phyloP scores from a whole-genome alignment of 192 early-diverging fungal species.

The Backusella luteola region DNA sequence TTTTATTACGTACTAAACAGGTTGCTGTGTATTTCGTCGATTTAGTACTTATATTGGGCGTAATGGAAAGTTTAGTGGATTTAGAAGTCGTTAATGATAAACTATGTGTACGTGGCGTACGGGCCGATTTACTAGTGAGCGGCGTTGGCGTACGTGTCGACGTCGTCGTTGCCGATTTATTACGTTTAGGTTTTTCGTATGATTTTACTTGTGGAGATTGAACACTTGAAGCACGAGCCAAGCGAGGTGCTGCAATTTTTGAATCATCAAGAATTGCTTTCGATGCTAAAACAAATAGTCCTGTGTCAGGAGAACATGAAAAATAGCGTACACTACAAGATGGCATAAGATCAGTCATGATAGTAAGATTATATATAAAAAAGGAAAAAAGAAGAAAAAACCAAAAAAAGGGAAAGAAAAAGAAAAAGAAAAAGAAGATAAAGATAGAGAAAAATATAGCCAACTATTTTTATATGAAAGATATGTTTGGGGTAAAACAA shows the following conservation, averaged over 20 bases:
- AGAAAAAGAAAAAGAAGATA: not conserved
- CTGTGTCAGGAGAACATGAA: constrained; percentile 23
- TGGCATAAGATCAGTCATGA: not conserved
- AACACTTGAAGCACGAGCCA: not conserved
- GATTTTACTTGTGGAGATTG: not conserved
- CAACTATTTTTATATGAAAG: not conserved
- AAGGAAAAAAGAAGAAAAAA: constrained; percentile 1
- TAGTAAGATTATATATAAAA: not conserved
- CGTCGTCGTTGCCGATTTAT: not conserved
- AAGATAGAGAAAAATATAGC: not conserved
- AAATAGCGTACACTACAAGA: constrained; percentile 29
- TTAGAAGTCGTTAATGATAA: not conserved
- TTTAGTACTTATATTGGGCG: not conserved
- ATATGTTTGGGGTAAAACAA: not conserved
- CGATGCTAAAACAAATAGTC: constrained; percentile 29
- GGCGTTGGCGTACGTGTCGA: constrained; percentile 5
- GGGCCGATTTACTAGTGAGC: constrained; percentile 3
- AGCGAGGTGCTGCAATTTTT: not conserved
- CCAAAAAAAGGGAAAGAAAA: not conserved
- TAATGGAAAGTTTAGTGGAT: not conserved
- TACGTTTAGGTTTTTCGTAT: constrained; percentile 4
- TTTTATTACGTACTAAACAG: not conserved
- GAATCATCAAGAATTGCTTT: constrained; percentile 17
- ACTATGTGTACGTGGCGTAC: not conserved
- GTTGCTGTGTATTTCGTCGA: not conserved